Evolutionary conservation across 163 green algal species (phyloP).

Genomic region (Trebouxia gelatinosa): DNA sequence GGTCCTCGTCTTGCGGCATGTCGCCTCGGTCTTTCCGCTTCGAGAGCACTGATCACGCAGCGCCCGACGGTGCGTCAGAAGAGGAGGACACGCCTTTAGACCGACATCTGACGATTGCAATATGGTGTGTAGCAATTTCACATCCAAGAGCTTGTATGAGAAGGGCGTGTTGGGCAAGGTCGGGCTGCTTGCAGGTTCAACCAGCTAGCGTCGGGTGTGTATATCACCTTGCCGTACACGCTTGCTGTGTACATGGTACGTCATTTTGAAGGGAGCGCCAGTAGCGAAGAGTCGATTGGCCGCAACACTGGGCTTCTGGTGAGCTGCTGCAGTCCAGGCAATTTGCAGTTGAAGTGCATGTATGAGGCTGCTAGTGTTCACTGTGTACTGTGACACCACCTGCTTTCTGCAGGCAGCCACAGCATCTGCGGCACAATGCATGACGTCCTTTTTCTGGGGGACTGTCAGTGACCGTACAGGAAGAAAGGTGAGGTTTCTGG

Average conservation of each 20-base stretch:
- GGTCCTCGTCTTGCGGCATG: no score
- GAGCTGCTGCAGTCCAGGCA: neutral
- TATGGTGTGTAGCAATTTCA: constrained; percentile 9
- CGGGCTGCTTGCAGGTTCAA: constrained; percentile 22
- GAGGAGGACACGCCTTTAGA: constrained; percentile 10
- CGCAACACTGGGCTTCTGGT: constrained; percentile 19
- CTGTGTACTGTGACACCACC: neutral
- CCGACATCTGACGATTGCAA: neutral
- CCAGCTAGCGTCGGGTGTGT: constrained; percentile 1
- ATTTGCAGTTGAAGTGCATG: no score
- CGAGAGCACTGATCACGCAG: no score
- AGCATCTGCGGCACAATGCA: constrained; percentile 18
- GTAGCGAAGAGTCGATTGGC: constrained; percentile 14
- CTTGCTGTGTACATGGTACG: constrained; percentile 30
- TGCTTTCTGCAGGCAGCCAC: constrained; percentile 11
- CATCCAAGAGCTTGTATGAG: no score
- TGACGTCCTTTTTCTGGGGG: constrained; percentile 15
- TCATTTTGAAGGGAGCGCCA: neutral
- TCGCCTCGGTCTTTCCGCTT: no score
- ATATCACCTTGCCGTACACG: constrained; percentile 17
- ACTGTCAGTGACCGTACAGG: constrained; percentile 21
- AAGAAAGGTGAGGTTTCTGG: constrained; percentile 3
- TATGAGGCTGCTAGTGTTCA: neutral
- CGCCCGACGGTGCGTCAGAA: no score
- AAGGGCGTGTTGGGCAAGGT: no score